Evolutionary conservation across 441 rosid species (phyloP), one percentile per base, ranked within the genome.

Genomic region (Euphorbia schlechtendalii): DNA sequence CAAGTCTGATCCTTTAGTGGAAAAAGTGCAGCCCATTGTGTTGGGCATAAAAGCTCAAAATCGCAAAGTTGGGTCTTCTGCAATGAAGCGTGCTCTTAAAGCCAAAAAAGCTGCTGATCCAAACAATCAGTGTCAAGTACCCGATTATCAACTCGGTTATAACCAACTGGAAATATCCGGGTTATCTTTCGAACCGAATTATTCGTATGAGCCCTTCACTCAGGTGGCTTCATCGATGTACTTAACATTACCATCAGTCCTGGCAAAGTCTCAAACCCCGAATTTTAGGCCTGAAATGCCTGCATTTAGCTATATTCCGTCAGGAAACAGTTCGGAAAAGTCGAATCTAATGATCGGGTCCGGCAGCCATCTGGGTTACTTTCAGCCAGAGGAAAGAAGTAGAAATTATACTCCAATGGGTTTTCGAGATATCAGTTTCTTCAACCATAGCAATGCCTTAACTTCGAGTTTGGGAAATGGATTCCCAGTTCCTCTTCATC

Each of bases 161-260:
- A 67, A 67, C 17, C 72, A 56, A 14, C 70, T 41, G 56, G 77
- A 67, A 72, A 75, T 53, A 66, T 64, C 56, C 40, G 79, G 69
- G 52, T 72, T 75, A 53, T 49, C 75, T 38, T 27, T 48, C 10
- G 73, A 67, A 38, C 78, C 72, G 52, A 69, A 25, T 13, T 77
- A 73, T 61, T n/a, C 73, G 52, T 64, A 70, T 2, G 68, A 69
- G 59, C 32, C 81, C 59, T 74, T 59, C 8, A 21, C 20, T 40
- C 82, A 65, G 66, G 69, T 38, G 41, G 72, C 81, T 71, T 70
- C 84, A 45, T 71, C 90, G 22, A 74, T 78, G 82, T 73, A 75
- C 67, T 59, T 68, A 53, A 74, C 78, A 15, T 69, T 70, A 41
- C 79, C 86, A n/a, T 41, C 74, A 9, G 67, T 80, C 49, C 62